phyloP scores from a whole-genome alignment of 2,329 filamentous ascomycete genomes.

The Aureobasidium sp. region DNA sequence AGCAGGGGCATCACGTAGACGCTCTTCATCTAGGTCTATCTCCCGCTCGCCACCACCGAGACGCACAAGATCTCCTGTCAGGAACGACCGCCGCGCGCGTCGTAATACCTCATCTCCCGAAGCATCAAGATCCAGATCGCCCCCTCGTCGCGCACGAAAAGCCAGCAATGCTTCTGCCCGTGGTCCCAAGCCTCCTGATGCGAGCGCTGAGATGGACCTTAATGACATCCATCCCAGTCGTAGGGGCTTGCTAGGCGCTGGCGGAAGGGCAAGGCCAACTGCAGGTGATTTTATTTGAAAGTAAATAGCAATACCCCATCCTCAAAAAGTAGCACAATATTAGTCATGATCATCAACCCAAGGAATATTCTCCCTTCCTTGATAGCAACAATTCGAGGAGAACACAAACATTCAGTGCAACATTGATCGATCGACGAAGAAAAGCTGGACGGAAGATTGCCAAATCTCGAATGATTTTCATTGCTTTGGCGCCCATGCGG shows the following conservation, averaged over 20 bases:
- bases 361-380: neutral
- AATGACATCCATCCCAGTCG: slow-evolving; percentile 28
- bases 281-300: slow-evolving; percentile 9
- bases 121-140: slow-evolving; percentile 9
- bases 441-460: neutral
- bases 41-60: slow-evolving; percentile 13
- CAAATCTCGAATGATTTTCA: slow-evolving; percentile 3
- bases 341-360: neutral
- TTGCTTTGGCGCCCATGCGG: slow-evolving; percentile 5
- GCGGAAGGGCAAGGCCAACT: slow-evolving; percentile 13
- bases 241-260: slow-evolving; percentile 22
- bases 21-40: slow-evolving; percentile 6
- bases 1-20: slow-evolving; percentile 8
- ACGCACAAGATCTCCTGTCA: slow-evolving; percentile 6
- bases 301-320: slow-evolving; percentile 3
- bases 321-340: neutral
- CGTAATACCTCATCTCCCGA: slow-evolving; percentile 7
- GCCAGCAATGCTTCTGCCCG: slow-evolving; percentile 2
- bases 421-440: neutral
- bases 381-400: neutral
- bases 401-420: neutral
- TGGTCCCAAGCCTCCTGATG: neutral
- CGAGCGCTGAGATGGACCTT: slow-evolving; percentile 18
- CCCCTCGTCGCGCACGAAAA: neutral
- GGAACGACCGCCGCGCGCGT: neutral